Base-by-base conservation (phyloP, 2,329 filamentous ascomycete species). In the Periconia sp. region DNA sequence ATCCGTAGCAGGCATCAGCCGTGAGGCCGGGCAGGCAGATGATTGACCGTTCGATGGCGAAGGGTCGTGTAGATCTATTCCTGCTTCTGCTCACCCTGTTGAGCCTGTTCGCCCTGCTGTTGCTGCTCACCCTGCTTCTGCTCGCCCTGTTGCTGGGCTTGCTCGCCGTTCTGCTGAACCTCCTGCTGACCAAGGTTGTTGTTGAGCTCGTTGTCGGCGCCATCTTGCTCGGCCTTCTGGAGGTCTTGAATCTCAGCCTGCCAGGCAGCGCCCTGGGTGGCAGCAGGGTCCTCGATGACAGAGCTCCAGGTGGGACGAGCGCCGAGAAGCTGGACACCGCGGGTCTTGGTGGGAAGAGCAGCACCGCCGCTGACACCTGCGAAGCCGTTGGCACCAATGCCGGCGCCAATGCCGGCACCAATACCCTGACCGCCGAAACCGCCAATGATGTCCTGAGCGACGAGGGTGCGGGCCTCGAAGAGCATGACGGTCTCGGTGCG, bases 401-500 rank as follows among this genome's bases (percentile, higher is more conserved):
- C 43, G 23, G 47, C 47, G 52, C 56, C 49, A 42, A 56, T 56
- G 13, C 44, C 27, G 47, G 58, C 59, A 31, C 56, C 56, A 49
- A n/a, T n/a, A n/a, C n/a, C n/a, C n/a, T n/a, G n/a, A n/a, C n/a
- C n/a, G n/a, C 60, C 52, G 54, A 33, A 20, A 30, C 52, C 51
- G 49, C 55, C 49, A 51, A 71, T 61, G 52, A 70, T 59, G 48
- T 71, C 56, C 11, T 59, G 54, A 19, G 67, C 67, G 44, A 68
- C 52, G 40, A 72, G 59, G 20, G 57, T 63, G 27, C 59, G 50
- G 42, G 52, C 47, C 45, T 65, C 62, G 57, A 69, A 64, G 55
- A 72, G 60, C 67, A 68, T 67, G 49, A 72, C 56, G 31, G 65
- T 65, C 44, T 70, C 49, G 14, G 65, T 67, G 5, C 46, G n/a